Evolutionary conservation across 371 early-diverging fungal species (phyloP), one percentile per base, ranked within the genome.

Genomic region (Lichtheimia hyalospora): DNA sequence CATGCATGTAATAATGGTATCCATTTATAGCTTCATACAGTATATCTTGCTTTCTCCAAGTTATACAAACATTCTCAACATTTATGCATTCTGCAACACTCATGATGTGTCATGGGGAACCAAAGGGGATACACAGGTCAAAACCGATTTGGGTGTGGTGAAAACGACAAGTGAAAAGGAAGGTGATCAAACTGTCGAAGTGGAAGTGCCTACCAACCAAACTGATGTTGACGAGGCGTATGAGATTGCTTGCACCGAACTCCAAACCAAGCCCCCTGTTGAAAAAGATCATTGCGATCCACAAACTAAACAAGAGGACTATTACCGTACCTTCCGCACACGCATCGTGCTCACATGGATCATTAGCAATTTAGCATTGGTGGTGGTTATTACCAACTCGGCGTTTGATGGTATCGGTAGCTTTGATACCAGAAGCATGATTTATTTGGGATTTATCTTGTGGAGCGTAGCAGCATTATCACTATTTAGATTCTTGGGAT

Each of bases 281-380:
- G 80, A 74, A 46, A 85, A 77, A 39, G 73, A 78, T 39, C 73
- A 88, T 54, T 84, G 89, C 41, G 94, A 92, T 71, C 85, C 86
- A 39, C 81, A 84, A 60, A 92, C 92, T 4, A 92, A 91, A 66
- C 88, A 87, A 69, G 94, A 95, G 60, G 98, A 97, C 67, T 87
- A 90, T 67, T 95, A 93, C 80, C 87, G 89, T 63, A 76, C 83
- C 64, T 94, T 95, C 86, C 89, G 98, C 64, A 96, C 96, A 2
- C 75, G 85, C 20, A 73, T 95, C 14, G 84, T 97, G 13, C 68
- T 96, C 14, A 66, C 74, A 20, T 97, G 96, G 96, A 86, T 94
- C 64, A 71, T 92, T 60, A 77, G 88, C 50, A 97, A 97, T 64
- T 82, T 86, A 21, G 62, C 87, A 5, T 77, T 97, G 53, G 87